phyloP scores from a whole-genome alignment of 164 flowering plant species.

The Litsea cubeba region DNA sequence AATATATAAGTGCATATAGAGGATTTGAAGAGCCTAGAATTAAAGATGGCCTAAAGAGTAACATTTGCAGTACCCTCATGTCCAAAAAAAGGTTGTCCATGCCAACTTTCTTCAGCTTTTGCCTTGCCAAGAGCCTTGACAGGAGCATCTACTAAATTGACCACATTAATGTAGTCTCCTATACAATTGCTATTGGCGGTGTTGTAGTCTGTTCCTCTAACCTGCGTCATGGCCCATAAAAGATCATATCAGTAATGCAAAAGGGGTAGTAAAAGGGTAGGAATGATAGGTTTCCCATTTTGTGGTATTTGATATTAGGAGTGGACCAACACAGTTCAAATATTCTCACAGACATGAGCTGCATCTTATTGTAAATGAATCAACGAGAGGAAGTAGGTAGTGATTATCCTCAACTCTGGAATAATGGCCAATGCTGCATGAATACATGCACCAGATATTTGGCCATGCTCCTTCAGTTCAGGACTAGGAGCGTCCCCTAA shows the following conservation, averaged over 20 bases:
- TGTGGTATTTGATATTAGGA: too few species aligned
- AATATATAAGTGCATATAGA: too few species aligned
- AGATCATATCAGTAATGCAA: not conserved
- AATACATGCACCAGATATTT: constrained; percentile 97
- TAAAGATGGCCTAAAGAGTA: too few species aligned
- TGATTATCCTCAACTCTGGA: constrained; percentile 12
- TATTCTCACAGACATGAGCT: too few species aligned
- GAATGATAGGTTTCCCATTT: too few species aligned
- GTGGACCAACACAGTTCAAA: too few species aligned
- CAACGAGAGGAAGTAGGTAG: too few species aligned
- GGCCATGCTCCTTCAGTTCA: constrained; percentile 87
- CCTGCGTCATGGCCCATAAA: constrained; percentile 29
- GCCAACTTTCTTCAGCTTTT: constrained; percentile 61
- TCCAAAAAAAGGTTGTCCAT: too few species aligned
- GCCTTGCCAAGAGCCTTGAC: constrained; percentile 93
- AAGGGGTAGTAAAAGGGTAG: too few species aligned
- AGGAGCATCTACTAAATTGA: constrained; percentile 96
- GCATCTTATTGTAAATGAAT: too few species aligned
- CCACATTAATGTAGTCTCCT: constrained; percentile 89
- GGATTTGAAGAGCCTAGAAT: too few species aligned
- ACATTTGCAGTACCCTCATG: not conserved
- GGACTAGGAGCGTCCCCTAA: constrained; percentile 96
- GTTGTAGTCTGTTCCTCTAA: constrained; percentile 82
- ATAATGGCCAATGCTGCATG: constrained; percentile 86
- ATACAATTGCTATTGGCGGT: constrained; percentile 88